Evolutionary conservation across 768 basidiomycete genomes (phyloP), one percentile per base, ranked within the genome.

Genomic region (Suillus subluteus): DNA sequence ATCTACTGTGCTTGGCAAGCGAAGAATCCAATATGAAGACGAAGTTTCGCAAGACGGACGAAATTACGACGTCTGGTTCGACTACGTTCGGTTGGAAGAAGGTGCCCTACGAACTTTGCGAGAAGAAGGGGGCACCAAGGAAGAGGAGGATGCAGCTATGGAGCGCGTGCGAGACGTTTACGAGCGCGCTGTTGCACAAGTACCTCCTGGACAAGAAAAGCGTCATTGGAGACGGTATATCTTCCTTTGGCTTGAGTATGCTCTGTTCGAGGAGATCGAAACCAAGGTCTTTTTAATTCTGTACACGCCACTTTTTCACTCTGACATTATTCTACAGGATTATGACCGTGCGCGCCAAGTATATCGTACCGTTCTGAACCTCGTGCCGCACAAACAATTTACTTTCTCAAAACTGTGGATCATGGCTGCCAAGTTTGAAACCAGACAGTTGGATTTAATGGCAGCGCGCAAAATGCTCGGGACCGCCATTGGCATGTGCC

Each of bases 1-100:
- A 76, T 86, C 88, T 48, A 99, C 98, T 8, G 97, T 99, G 0
- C 86, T 98, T 0, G 96, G 96, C 40, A 99, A 98, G 77, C 89
- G 98, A n/a, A 87, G 98, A 46, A 98, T 99, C 65, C 96, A 99
- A 73, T 99, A 99, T 73, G 98, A 99, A 75, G 98, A 99, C 69
- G 98, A 99, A 78, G 79, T 99, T 2, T 76, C 89, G 12, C 91
- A 97, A 65, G 95, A 99, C 69, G 90, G 94, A 0, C 88, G 91
- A 52, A 98, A 98, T 76, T 99, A 98, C 74, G 98, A 99, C 76
- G 91, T 92, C 0, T 99, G 98, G 98, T 98, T 99, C 74, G 98
- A 99, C 73, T 97, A 97, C 71, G 87, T 95, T 26, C 86, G 96
- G 21, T 76, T 99, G 41, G 98, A 99, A 75, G 98, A 99, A 78